Base-by-base conservation (phyloP, 2,329 filamentous ascomycete species). In the Atkinsonella hypoxylon region DNA sequence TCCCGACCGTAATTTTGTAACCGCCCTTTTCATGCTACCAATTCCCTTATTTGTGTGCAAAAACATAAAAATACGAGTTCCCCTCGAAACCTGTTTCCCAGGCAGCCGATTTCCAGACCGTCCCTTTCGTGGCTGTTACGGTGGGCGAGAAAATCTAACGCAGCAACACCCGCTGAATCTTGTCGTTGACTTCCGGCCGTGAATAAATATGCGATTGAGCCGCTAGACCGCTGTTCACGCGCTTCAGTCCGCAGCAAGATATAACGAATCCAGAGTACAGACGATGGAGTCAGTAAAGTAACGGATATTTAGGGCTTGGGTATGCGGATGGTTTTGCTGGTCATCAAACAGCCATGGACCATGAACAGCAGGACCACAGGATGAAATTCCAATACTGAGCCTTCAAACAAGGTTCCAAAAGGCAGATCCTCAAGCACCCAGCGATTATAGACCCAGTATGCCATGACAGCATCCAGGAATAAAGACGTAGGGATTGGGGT, bases 401-500 rank as follows among this genome's bases (percentile, higher is more conserved):
- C 89, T 49, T 76, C 66, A 31, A 81, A 73, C 71, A 80, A 75
- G 20, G 83, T 70, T 40, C 93, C 91, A 32, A 86, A 67, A 9
- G 93, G 93, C n/a, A 98, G 68, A 52, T 82, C 73, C 22, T 87
- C 82, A 54, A 88, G 75, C 44, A 91, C 77, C 87, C 87, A 91
- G 55, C 85, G 85, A 58, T 88, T 76, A 51, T 77, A 82, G 31
- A 94, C 79, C 85, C 89, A 97, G 70, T 85, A 95, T 31, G 85
- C 87, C 87, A 97, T 95, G 52, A 95, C 61, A 13, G 76, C 81
- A 55, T 88, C 89, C 58, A 95, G 82, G 2, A 77, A 83, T 22
- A 97, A 74, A 22, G 87, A 90, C 3, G 89, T 97, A 1, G 93
- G 93, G 61, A 97, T 96, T 1, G 93, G 93, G 0, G 91, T 95